A percentile compares a stretch with the other conserved stretches of the same genome.
Evolutionary conservation across 306 rosid species (phyloP).

Genomic region (Lotus japonicus): DNA sequence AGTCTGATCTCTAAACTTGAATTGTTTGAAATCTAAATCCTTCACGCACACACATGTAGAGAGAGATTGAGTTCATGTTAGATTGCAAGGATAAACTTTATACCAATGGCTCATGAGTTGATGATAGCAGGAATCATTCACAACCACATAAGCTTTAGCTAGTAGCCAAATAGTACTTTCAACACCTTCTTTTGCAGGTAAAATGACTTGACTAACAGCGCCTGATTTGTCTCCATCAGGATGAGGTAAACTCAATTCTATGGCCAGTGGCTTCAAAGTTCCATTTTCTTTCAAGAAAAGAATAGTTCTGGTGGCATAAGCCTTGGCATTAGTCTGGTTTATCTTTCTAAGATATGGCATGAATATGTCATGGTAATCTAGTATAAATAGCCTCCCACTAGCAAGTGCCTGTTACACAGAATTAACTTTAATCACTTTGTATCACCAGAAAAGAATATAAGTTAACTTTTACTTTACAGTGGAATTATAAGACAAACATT

Average conservation of each 20-base stretch:
- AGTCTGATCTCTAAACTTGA: too few relatives aligned
- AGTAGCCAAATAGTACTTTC: constrained; percentile 60
- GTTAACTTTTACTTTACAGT: neutral
- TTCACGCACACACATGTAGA: too few relatives aligned
- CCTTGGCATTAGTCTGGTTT: constrained; percentile 46
- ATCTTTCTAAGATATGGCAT: constrained; percentile 61
- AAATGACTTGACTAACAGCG: constrained; percentile 41
- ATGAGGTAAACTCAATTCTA: constrained; percentile 72
- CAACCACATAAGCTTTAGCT: constrained; percentile 73
- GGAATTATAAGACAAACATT: neutral
- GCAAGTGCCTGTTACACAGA: constrained; percentile 48
- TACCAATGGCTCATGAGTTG: constrained; percentile 87
- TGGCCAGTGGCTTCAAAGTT: constrained; percentile 62
- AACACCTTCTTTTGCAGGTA: constrained; percentile 50
- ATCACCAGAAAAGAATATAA: neutral
- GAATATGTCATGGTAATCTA: constrained; percentile 71
- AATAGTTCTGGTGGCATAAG: constrained; percentile 71
- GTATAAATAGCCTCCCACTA: constrained; percentile 33
- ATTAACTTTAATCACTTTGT: neutral
- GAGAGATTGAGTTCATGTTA: neutral
- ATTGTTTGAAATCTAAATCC: too few relatives aligned
- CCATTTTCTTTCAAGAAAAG: constrained; percentile 53
- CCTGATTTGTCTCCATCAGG: constrained; percentile 52
- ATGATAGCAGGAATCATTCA: constrained; percentile 76
- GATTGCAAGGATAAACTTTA: neutral